Evolutionary conservation across 140 eudicot species (phyloP), one percentile per base, ranked within the genome.

Genomic region (Cichorium intybus): DNA sequence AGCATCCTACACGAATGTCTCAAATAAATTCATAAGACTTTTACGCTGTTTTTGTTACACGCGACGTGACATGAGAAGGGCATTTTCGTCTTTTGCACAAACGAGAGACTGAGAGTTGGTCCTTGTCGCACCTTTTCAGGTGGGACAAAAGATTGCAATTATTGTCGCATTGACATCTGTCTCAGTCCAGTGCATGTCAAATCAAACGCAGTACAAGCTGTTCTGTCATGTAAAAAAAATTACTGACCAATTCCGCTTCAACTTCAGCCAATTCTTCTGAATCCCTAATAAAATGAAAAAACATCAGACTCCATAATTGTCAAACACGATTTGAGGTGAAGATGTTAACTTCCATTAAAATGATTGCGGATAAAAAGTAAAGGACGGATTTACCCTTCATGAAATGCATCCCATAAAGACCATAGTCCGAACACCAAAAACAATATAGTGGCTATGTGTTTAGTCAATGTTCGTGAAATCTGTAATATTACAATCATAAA

Each of bases 381-480:
- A 34, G 24, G 28, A 50, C 57, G 49, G 22, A 10, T n/a, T 69
- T 82, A 85, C 96, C 96, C 95, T 63, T 77, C 95, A 23, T 80
- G 75, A 77, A 85, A 85, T 33, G 89, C 97, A 78, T 87, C 97
- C 96, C 96, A 91, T 48, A 91, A 70, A 63, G 96, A 91, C 97
- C 96, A 91, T 24, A 91, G 34, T 21, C 97, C 97, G 46, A 87
- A 91, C 23, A 85, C 97, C 63, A 87, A 81, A 75, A 91, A 91
- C 76, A 91, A 76, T 22, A 91, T 27, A 15, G 96, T 91, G 67
- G 97, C 84, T 41, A 85, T 78, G 60, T 91, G 97, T 73, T 91
- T 95, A 62, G 96, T 83, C 77, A 78, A 80, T 65, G 84, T 81
- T 46, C 92, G 83, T 0, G 97, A 79, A 45, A 91, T 85, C 97